phyloP scores from a whole-genome alignment of 169 alveolate genomes.

The Plasmodium coatneyi region DNA sequence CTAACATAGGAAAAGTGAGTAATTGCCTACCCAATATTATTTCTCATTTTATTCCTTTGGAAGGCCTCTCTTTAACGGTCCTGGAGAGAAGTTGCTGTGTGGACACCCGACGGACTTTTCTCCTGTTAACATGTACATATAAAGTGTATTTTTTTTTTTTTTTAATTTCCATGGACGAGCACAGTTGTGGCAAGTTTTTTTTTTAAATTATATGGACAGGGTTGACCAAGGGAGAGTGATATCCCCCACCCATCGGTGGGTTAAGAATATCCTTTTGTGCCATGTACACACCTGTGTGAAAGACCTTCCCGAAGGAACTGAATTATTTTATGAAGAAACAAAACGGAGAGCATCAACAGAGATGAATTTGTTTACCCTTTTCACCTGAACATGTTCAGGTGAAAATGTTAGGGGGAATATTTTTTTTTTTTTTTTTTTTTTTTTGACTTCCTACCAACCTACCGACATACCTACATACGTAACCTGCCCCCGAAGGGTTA shows the following conservation, averaged over 20 bases:
- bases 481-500: neutral
- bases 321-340: neutral
- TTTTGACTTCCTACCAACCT: neutral
- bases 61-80: neutral
- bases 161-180: neutral
- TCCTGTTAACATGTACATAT: neutral
- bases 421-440: neutral
- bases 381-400: neutral
- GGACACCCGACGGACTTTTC: neutral
- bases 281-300: neutral
- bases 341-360: neutral
- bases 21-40: neutral
- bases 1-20: neutral
- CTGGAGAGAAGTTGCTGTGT: neutral
- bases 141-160: slow-evolving; percentile 1
- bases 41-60: neutral
- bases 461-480: neutral
- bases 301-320: neutral
- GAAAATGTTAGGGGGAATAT: neutral
- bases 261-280: neutral
- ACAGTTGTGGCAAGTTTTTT: neutral
- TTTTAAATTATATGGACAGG: neutral
- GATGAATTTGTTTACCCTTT: neutral
- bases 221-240: neutral
- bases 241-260: neutral